These are phyloP conservation scores for Quercus agrifolia DNA, from an alignment of 306 rosid genomes.

Conservation along the genomic window DNA sequence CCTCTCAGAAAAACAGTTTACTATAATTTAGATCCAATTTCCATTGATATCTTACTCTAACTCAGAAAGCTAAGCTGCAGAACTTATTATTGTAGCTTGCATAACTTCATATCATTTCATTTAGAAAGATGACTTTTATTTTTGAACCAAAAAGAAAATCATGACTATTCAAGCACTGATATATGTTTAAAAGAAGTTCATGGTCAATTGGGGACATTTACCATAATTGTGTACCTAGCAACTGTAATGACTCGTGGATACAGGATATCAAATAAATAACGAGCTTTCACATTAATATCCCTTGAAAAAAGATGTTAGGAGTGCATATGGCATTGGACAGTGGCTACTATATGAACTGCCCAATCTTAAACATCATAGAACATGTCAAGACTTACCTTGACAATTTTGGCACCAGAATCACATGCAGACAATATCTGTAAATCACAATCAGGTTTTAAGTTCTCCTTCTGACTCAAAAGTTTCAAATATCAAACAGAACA, in stretches of 20 bases:
- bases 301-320: constrained; percentile 6
- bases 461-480: not conserved
- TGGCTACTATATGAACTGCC: not conserved
- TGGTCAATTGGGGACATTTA: not conserved
- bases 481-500: constrained; percentile 12
- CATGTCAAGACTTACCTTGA: constrained; percentile 52
- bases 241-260: not conserved
- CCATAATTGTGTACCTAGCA: not conserved
- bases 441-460: constrained; percentile 5
- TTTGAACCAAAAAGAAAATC: not conserved
- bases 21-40: not conserved
- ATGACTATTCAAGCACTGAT: not conserved
- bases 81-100: too few relatives aligned
- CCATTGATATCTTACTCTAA: not conserved
- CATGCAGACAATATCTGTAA: constrained; percentile 71
- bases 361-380: constrained; percentile 7
- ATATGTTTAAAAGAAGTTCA: not conserved
- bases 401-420: constrained; percentile 73
- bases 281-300: not conserved
- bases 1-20: not conserved
- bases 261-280: not conserved
- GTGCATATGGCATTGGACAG: not conserved
- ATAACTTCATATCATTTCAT: not conserved
- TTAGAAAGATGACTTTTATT: not conserved
- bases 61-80: not conserved